A percentile compares a stretch with the other conserved stretches of the same genome.
Evolutionary conservation across 345 rosid species (phyloP).

Genomic region (Conringia planisiliqua): DNA sequence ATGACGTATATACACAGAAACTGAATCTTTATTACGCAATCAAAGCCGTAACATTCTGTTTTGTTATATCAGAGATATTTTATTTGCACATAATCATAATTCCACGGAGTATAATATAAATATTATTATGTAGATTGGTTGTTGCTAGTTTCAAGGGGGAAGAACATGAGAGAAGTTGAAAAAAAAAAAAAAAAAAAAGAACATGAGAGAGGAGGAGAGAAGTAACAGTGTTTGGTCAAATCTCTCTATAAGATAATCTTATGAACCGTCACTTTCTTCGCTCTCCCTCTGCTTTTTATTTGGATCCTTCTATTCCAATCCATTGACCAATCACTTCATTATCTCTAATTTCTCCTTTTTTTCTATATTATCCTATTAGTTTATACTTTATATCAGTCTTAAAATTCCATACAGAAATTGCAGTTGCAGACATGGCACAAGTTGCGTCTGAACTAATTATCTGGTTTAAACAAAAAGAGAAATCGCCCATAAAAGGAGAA

Average conservation of each 20-base stretch:
- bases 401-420: neutral
- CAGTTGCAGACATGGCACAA: slow-evolving; percentile 16
- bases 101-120: slow-evolving; percentile 17
- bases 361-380: slow-evolving; percentile 9
- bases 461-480: neutral
- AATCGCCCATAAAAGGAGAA: slow-evolving; percentile 23
- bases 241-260: neutral
- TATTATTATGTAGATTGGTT: neutral
- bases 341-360: slow-evolving; percentile 16
- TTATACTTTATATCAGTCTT: neutral
- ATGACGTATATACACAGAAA: slow-evolving; percentile 25
- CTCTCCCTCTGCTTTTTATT: slow-evolving; percentile 28
- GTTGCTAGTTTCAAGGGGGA: slow-evolving; percentile 30
- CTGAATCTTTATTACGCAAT: slow-evolving; percentile 19
- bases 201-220: slow-evolving; percentile 10
- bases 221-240: slow-evolving; percentile 29
- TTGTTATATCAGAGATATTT: slow-evolving; percentile 1
- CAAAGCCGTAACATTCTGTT: slow-evolving; percentile 29
- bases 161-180: slow-evolving; percentile 28
- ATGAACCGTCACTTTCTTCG: slow-evolving; percentile 27
- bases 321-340: slow-evolving; percentile 39
- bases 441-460: slow-evolving; percentile 18
- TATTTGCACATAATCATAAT: slow-evolving; percentile 5
- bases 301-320: slow-evolving; percentile 38
- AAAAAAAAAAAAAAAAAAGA: too few species aligned